Evolutionary conservation across 2,329 filamentous ascomycete genomes (phyloP).

Genomic region (Phyllosticta citriasiana): DNA sequence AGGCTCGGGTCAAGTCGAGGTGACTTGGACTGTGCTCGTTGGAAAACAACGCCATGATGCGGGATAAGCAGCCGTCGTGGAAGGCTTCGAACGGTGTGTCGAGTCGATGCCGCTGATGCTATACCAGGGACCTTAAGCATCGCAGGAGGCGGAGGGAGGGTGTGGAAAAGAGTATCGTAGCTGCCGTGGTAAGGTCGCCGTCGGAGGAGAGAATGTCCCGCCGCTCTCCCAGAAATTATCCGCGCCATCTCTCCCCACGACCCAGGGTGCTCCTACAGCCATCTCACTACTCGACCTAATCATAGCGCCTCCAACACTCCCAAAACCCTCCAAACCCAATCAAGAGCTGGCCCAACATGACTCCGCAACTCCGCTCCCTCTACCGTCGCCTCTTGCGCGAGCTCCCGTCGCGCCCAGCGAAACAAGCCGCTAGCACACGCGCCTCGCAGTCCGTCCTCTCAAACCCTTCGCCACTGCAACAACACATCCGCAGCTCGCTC

Average conservation of each 20-base stretch:
- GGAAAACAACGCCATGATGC: not conserved
- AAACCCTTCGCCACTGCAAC: conserved; percentile 58
- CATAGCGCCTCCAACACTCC: not conserved
- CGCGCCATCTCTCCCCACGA: conserved; percentile 15
- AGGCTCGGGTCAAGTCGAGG: not conserved
- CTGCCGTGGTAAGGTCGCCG: not conserved
- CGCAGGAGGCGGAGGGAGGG: not conserved
- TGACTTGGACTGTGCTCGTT: not conserved
- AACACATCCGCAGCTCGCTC: conserved; percentile 57
- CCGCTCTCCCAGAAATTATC: conserved; percentile 16
- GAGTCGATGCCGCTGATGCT: not conserved
- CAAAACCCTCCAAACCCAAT: not conserved
- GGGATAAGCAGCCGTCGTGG: not conserved
- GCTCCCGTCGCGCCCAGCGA: conserved; percentile 54
- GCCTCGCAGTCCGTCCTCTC: conserved; percentile 32
- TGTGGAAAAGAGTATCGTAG: not conserved
- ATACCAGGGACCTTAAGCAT: not conserved
- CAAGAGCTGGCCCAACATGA: conserved; percentile 27
- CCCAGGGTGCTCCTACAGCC: not conserved
- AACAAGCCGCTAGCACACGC: conserved; percentile 23
- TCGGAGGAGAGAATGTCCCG: conserved; percentile 10
- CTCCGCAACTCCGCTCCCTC: conserved; percentile 56
- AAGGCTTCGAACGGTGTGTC: not conserved
- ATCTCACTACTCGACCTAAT: not conserved
- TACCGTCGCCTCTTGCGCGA: conserved; percentile 87